Evolutionary conservation across 176 grass and related monocot genomes (phyloP), one percentile per base, ranked within the genome.

Genomic region (Saccharum officinarum): DNA sequence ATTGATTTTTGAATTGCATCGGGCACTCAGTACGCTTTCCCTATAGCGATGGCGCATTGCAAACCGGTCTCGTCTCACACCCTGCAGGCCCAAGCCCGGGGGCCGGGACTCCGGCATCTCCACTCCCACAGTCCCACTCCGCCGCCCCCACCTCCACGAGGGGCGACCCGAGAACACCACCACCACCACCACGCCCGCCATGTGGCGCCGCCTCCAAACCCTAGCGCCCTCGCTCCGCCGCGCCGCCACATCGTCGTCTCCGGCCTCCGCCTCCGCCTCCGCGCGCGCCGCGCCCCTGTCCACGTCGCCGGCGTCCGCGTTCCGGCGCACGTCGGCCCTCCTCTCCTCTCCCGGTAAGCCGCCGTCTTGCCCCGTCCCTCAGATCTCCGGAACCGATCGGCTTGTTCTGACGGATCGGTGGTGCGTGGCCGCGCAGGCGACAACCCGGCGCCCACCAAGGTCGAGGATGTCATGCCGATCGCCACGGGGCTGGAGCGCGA

Each of bases 401-500:
- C 16, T 12, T 17, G 65, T 47, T 73, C 55, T 82, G 54, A 57
- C 20, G 54, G 69, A 52, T 81, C 23, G 38, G 71, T 85, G 81
- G 26, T 41, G 20, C 38, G 55, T 25, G 70, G 2, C 45, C 31
- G 66, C 57, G 85, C 63, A 88, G 90, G 25, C 13, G 78, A 76
- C 72, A 75, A 73, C 3, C 71, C 86, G 9, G 71, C 54, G 73
- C 72, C 69, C 73, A 87, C 82, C 61, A 88, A 26, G 37, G 60
- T 91, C 50, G 89, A 88, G 86, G 85, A 88, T 66, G 89, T 88
- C 81, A 64, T 91, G 89, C 86, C 89, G 62, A 82, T 91, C 79
- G 89, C 85, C 39, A 91, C 89, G 22, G 86, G 89, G 76, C 69
- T 80, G 49, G 89, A 91, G 76, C 47, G 81, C 57, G 89, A 91